Base-by-base conservation (phyloP, 768 basidiomycete genomes). In the Clavulina sp. region DNA sequence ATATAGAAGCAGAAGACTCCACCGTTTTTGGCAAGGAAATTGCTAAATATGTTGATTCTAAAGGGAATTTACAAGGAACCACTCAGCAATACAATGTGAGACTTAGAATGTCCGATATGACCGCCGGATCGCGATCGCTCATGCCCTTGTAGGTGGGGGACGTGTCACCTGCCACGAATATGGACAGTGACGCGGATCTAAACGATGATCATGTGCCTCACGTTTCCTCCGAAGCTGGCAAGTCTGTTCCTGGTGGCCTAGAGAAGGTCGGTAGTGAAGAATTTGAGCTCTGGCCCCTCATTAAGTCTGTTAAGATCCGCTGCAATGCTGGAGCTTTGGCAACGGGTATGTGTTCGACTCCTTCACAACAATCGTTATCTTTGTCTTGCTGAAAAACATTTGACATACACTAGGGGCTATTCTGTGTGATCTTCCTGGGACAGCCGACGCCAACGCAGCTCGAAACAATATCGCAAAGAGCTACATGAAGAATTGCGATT, bases 401-500 rank as follows among this genome's bases (percentile, higher is more conserved):
- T n/a, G n/a, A n/a, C n/a, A n/a, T n/a, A n/a, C n/a, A n/a, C n/a
- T n/a, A n/a, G 77, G 78, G 18, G 75, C 75, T 0, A 65, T 77
- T 21, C 61, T 79, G 19, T 77, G 78, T 16, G 78, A 80, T 60
- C 62, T 80, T 52, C 78, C 78, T 49, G 78, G 78, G 67, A 59
- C n/a, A 23, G 76, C 75, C 7, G 78, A 80, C 59, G 74, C 76
- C 16, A 80, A 80, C 59, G 75, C 75, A 7, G 78, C 78, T 13
- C 65, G 77, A 51, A 75, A 74, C 59, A 73, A 66, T 43, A 78
- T 80, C 41, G 76, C 78, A 1, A 77, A 77, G 59, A 70, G 73
- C 29, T 79, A 78, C 60, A 77, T 79, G 76, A 79, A 79, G 59
- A 77, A 74, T 52, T 74, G 73, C 49, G 66, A 75, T 44, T 76